phyloP scores from a whole-genome alignment of 2,329 filamentous ascomycete species.

The Aspergillus fumigatus region DNA sequence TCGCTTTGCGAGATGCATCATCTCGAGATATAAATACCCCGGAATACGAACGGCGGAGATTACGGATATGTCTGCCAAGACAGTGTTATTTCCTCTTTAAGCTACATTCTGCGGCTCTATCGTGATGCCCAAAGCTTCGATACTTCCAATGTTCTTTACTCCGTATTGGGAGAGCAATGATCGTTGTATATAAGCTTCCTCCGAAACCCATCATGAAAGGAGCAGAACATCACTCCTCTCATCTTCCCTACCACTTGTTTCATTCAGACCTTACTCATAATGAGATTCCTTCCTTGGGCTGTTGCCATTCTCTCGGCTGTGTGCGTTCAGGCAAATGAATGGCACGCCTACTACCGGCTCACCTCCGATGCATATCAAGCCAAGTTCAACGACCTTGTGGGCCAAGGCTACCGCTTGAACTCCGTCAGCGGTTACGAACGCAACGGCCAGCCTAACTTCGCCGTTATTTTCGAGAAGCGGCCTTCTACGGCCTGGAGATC shows the following conservation, averaged over 20 bases:
- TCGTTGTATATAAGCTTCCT: background rate
- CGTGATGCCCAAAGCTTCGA: background rate
- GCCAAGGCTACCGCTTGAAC: slow-evolving; percentile 7
- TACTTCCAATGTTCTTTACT: background rate
- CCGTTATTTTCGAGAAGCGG: slow-evolving; percentile 11
- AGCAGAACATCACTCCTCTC: background rate
- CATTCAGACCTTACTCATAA: background rate
- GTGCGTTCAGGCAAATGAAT: slow-evolving; percentile 9
- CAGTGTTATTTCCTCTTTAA: background rate
- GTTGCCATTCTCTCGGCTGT: slow-evolving; percentile 1
- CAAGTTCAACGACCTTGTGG: slow-evolving; percentile 6
- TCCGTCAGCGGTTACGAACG: slow-evolving; percentile 10
- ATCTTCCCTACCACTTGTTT: background rate
- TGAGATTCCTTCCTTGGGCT: slow-evolving; percentile 5
- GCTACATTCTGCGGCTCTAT: background rate
- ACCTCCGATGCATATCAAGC: slow-evolving; percentile 9
- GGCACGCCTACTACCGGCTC: slow-evolving; percentile 12
- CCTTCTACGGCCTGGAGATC: slow-evolving; percentile 5
- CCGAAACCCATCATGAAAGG: background rate
- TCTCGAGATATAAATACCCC: background rate
- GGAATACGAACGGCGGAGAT: background rate
- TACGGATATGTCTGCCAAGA: background rate
- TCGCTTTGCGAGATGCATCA: background rate
- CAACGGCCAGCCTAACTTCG: slow-evolving; percentile 7
- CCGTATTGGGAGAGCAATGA: background rate